Evolutionary conservation across 352 stramenopile species (phyloP).

Genomic region (Pythium rhizo-oryzae): DNA sequence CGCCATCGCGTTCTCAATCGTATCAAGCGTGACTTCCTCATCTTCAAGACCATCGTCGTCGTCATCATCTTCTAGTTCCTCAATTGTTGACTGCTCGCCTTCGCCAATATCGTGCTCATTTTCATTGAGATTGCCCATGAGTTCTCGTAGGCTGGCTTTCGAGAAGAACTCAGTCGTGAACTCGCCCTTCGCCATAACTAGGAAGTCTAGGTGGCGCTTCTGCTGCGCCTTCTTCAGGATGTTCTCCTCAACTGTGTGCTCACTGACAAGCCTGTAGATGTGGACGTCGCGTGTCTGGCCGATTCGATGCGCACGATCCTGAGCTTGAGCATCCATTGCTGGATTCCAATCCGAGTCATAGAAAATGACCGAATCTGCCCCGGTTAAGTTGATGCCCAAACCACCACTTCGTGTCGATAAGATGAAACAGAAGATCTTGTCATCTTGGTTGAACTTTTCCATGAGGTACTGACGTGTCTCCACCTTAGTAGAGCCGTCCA

Average conservation of each 20-base stretch:
- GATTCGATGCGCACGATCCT: conserved; percentile 98
- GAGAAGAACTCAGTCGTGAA: conserved; percentile 88
- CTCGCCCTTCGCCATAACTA: conserved; percentile 87
- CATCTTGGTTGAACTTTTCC: conserved; percentile 98
- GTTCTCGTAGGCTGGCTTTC: conserved; percentile 85
- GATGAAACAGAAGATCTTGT: conserved; percentile 99
- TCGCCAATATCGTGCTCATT: not conserved
- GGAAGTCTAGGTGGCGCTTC: conserved; percentile 97
- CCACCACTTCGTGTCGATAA: conserved; percentile 97
- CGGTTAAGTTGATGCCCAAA: conserved; percentile 98
- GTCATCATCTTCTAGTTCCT: conserved; percentile 39
- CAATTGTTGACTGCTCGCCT: conserved; percentile 35
- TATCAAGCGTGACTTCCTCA: conserved; percentile 61
- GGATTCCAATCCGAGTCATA: conserved; percentile 96
- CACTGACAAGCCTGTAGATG: conserved; percentile 98
- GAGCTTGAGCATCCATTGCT: conserved; percentile 93
- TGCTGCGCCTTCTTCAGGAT: conserved; percentile 99
- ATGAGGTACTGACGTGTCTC: conserved; percentile 97
- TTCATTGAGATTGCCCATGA: conserved; percentile 69
- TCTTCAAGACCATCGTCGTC: conserved; percentile 28
- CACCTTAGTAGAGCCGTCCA: conserved; percentile 97
- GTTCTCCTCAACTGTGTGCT: conserved; percentile 99
- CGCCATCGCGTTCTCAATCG: conserved; percentile 93
- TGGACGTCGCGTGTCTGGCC: conserved; percentile 98
- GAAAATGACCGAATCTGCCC: conserved; percentile 94